Conservation (phyloP, 2,329 filamentous ascomycete species). For the Cryphonectria radicalis region DNA sequence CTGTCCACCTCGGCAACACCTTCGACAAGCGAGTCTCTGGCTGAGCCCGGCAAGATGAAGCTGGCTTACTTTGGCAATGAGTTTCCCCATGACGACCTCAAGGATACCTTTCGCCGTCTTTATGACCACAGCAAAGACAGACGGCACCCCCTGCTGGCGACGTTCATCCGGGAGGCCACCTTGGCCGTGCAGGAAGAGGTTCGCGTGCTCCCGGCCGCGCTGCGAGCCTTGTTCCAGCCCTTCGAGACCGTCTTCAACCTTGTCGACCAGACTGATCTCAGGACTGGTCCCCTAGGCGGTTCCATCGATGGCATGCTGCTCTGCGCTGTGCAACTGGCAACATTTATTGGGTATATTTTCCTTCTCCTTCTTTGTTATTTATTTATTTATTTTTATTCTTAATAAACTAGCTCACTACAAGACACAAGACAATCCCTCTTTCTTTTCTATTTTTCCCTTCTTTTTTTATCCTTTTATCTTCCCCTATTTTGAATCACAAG, state of each 20-base stretch:
- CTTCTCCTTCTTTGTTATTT: no score
- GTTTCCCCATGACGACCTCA: constrained; percentile 51
- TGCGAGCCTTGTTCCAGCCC: constrained; percentile 39
- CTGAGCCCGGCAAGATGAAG: constrained; percentile 35
- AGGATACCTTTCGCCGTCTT: constrained; percentile 45
- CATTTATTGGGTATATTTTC: constrained; percentile 47
- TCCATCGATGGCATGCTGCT: constrained; percentile 51
- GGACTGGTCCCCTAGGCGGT: constrained; percentile 46
- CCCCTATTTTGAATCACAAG: no score
- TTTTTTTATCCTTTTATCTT: not conserved
- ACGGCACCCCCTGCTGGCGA: constrained; percentile 41
- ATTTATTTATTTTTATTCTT: not conserved
- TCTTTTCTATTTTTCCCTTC: no score
- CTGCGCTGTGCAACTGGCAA: constrained; percentile 44
- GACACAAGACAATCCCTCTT: no score
- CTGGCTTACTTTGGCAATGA: constrained; percentile 53
- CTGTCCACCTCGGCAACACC: constrained; percentile 4
- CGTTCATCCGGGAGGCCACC: constrained; percentile 47
- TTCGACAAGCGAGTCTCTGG: constrained; percentile 3
- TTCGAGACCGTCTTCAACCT: constrained; percentile 45
- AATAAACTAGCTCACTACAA: not conserved
- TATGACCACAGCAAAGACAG: constrained; percentile 46
- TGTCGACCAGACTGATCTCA: constrained; percentile 41
- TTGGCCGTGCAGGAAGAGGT: constrained; percentile 46
- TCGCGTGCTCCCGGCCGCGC: constrained; percentile 34